These are phyloP conservation scores for Heterobasidion occidentale DNA, from an alignment of 1,284 basidiomycete species.

Conservation along the genomic window DNA sequence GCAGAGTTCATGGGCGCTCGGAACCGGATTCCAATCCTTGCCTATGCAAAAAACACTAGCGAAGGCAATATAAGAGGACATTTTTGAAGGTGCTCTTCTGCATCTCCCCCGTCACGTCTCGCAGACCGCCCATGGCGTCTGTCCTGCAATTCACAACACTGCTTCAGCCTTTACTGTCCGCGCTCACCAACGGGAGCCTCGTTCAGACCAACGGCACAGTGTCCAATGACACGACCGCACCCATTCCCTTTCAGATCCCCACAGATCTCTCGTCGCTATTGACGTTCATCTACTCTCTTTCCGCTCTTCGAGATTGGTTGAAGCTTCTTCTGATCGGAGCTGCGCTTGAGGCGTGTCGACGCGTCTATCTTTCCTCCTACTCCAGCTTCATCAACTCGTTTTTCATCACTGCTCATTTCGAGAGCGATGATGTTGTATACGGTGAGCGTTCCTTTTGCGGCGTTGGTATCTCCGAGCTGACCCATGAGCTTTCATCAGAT, in stretches of 20 bases:
- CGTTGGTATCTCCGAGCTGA: too few species aligned
- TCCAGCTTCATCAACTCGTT: constrained; percentile 38
- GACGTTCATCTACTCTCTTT: constrained; percentile 29
- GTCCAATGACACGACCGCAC: not conserved
- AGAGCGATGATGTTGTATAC: constrained; percentile 39
- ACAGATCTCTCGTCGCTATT: constrained; percentile 30
- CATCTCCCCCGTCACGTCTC: not conserved
- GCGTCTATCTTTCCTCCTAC: constrained; percentile 34
- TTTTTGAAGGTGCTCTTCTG: not conserved
- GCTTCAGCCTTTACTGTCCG: not conserved
- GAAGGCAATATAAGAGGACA: not conserved
- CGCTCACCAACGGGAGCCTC: not conserved
- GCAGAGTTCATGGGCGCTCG: too few species aligned
- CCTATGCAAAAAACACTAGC: too few species aligned
- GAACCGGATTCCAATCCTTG: too few species aligned
- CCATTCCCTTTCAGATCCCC: constrained; percentile 3
- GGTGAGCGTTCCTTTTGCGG: constrained; percentile 9
- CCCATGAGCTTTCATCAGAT: constrained; percentile 8
- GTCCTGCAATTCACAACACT: not conserved
- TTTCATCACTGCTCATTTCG: constrained; percentile 56
- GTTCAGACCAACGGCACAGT: not conserved
- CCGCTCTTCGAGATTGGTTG: constrained; percentile 55
- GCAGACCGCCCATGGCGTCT: not conserved
- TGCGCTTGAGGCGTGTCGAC: constrained; percentile 48
- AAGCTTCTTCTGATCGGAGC: constrained; percentile 57